Conservation (phyloP, 352 stramenopile genomes). For the Pythium dissimile region DNA sequence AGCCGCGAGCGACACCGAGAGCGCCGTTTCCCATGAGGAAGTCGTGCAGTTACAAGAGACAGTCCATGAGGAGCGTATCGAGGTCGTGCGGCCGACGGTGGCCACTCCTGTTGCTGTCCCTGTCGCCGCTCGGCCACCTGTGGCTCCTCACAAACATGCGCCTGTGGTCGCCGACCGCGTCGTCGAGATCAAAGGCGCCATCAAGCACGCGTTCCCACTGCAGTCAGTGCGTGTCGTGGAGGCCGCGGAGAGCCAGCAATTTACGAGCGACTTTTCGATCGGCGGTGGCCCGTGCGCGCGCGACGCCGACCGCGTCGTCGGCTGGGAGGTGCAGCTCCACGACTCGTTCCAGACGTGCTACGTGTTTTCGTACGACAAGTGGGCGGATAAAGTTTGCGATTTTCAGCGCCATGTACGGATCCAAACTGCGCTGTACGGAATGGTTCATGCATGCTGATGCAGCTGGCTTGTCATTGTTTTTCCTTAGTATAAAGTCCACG, state of each 20-base stretch:
- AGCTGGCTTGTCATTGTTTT: background rate
- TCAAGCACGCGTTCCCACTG: constrained; percentile 64
- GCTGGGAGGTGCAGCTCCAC: constrained; percentile 42
- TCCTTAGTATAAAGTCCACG: constrained; percentile 55
- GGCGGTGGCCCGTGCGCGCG: constrained; percentile 55
- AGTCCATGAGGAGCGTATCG: background rate
- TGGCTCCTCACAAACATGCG: background rate
- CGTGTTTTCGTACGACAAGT: constrained; percentile 78
- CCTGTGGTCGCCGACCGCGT: constrained; percentile 24
- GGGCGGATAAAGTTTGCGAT: constrained; percentile 54
- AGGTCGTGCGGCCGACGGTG: no score
- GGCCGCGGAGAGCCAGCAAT: constrained; percentile 4
- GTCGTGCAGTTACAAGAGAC: background rate
- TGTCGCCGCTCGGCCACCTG: background rate
- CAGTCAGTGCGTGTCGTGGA: no score
- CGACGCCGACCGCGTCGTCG: constrained; percentile 49
- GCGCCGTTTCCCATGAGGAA: background rate
- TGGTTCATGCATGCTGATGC: no score
- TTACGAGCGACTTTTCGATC: constrained; percentile 38
- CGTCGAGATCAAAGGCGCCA: constrained; percentile 25
- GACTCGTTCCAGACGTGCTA: constrained; percentile 45
- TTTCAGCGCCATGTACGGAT: constrained; percentile 56
- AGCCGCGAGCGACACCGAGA: constrained; percentile 6
- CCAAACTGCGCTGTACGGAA: no score
- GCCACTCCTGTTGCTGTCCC: background rate